These are phyloP conservation scores for Incumbomyces lentus DNA, from an alignment of 2,329 filamentous ascomycete species.

Conservation along the genomic window DNA sequence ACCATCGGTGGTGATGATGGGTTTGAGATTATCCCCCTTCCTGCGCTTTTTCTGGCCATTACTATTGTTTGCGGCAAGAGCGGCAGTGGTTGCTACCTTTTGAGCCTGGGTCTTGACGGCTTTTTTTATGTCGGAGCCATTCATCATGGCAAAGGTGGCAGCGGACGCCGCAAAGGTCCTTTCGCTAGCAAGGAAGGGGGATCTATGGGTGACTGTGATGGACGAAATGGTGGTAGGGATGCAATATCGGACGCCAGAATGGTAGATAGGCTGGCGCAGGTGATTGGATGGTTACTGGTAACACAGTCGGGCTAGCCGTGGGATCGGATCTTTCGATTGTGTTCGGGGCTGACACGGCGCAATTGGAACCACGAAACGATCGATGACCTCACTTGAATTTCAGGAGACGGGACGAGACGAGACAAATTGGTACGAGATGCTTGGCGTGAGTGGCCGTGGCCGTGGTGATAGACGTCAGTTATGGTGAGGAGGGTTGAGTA, in stretches of 20 bases:
- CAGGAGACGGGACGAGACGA: too few species aligned
- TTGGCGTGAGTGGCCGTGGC: too few species aligned
- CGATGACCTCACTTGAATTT: too few species aligned
- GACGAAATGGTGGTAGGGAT: conserved; percentile 6
- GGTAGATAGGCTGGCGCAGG: background rate
- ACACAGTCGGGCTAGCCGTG: background rate
- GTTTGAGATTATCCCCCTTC: conserved; percentile 54
- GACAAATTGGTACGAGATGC: too few species aligned
- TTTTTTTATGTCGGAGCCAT: conserved; percentile 54
- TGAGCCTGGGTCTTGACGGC: conserved; percentile 57
- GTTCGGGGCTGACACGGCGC: too few species aligned
- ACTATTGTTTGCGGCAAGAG: conserved; percentile 39
- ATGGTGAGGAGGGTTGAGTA: too few species aligned
- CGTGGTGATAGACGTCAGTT: too few species aligned
- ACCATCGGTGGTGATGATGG: conserved; percentile 55
- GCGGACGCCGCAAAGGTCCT: conserved; percentile 18
- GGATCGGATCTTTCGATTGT: too few species aligned
- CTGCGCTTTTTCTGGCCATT: conserved; percentile 54
- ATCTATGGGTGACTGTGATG: conserved; percentile 4
- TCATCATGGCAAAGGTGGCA: conserved; percentile 39
- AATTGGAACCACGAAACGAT: too few species aligned
- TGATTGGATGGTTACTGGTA: conserved; percentile 4
- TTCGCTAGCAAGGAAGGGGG: conserved; percentile 10
- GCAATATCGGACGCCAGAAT: background rate
- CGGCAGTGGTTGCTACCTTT: conserved; percentile 45